Evolutionary conservation across 2,329 filamentous ascomycete genomes (phyloP).

Genomic region (Colletotrichum coccodes): DNA sequence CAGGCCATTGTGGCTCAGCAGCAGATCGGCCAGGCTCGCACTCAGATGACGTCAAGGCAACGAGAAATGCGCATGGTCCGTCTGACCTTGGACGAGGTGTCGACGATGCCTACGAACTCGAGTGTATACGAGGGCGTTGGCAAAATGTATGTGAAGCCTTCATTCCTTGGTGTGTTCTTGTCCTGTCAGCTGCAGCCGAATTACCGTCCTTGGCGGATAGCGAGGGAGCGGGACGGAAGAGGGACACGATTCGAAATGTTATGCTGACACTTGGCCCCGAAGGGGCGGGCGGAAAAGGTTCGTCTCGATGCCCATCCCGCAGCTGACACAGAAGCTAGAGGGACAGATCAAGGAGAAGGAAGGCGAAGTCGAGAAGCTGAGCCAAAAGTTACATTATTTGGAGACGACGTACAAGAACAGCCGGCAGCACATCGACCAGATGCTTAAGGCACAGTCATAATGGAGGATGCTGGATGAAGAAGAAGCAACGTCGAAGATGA

Average conservation of each 20-base stretch:
- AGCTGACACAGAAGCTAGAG: conserved; percentile 80
- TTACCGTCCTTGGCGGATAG: not conserved
- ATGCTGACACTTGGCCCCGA: conserved; percentile 7
- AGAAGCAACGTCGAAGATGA: not conserved
- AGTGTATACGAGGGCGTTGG: conserved; percentile 94
- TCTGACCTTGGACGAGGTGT: conserved; percentile 85
- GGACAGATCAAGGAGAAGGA: conserved; percentile 80
- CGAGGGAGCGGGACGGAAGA: not conserved
- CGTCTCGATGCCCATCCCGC: conserved; percentile 77
- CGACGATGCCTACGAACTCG: conserved; percentile 78
- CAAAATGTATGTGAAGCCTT: conserved; percentile 79
- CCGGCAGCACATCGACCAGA: conserved; percentile 88
- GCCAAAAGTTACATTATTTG: conserved; percentile 91
- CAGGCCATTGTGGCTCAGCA: conserved; percentile 91
- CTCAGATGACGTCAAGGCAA: conserved; percentile 86
- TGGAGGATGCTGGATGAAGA: not conserved
- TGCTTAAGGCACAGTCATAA: conserved; percentile 62
- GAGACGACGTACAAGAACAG: conserved; percentile 97
- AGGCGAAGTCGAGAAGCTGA: conserved; percentile 80
- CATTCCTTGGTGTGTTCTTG: not conserved
- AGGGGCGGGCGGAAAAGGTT: conserved; percentile 73
- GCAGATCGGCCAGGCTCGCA: conserved; percentile 86
- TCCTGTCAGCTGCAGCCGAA: not conserved
- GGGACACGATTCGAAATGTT: not conserved
- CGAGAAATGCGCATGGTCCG: conserved; percentile 90